A percentile compares a stretch with the other conserved stretches of the same genome.
These are phyloP conservation scores for Scheffersomyces stambukii DNA, from an alignment of 1,139 yeast species.

Conservation along the genomic window DNA sequence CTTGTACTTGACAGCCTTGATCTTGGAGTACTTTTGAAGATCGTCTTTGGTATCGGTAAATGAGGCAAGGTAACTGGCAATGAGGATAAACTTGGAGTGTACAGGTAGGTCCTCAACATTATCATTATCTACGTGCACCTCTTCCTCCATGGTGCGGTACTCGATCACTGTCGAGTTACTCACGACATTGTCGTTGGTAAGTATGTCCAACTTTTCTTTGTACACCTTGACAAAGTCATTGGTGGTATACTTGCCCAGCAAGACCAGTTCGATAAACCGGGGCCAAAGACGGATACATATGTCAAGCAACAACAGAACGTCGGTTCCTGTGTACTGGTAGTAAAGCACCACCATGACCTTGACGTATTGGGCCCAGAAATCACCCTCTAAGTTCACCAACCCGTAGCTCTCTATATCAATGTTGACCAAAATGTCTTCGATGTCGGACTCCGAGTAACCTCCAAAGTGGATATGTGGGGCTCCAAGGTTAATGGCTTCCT, in stretches of 20 bases:
- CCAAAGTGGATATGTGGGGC: slow-evolving; percentile 50
- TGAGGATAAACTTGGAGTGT: slow-evolving; percentile 55
- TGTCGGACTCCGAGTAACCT: slow-evolving; percentile 41
- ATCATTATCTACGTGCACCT: slow-evolving; percentile 13
- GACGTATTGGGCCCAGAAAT: slow-evolving; percentile 48
- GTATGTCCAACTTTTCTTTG: slow-evolving; percentile 36
- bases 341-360: slow-evolving; percentile 50
- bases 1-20: slow-evolving; percentile 46
- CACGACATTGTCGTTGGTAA: slow-evolving; percentile 39
- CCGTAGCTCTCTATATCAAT: slow-evolving; percentile 19
- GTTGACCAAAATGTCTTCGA: slow-evolving; percentile 34
- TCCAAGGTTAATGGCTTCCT: slow-evolving; percentile 39
- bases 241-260: slow-evolving; percentile 24
- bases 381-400: slow-evolving; percentile 23
- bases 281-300: slow-evolving; percentile 50
- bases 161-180: slow-evolving; percentile 28
- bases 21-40: slow-evolving; percentile 54
- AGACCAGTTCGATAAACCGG: slow-evolving; percentile 40
- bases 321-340: slow-evolving; percentile 51
- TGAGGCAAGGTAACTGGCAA: slow-evolving; percentile 72
- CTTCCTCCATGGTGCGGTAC: slow-evolving; percentile 21
- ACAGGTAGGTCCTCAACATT: slow-evolving; percentile 42
- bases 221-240: slow-evolving; percentile 46
- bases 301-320: slow-evolving; percentile 40
- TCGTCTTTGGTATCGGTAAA: slow-evolving; percentile 59